Evolutionary conservation across 2,329 filamentous ascomycete species (phyloP), one percentile per base, ranked within the genome.

Genomic region (Colletotrichum incanum): DNA sequence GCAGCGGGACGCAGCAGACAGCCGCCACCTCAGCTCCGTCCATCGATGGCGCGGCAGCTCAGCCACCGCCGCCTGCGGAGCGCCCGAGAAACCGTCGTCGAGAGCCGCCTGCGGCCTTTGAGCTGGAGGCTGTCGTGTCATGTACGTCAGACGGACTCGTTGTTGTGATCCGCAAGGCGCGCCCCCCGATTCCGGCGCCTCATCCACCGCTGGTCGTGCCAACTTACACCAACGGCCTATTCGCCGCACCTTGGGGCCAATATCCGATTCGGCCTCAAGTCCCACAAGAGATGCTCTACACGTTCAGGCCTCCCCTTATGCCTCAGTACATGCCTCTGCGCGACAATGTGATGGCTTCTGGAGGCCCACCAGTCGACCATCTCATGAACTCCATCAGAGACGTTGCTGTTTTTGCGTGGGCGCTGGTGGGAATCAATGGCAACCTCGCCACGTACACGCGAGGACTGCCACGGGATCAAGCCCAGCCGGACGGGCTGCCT

Each of bases 81-180:
- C 47, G 77, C 77, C 47, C 72, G 75, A 76, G 72, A 45, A 64
- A 55, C 39, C 61, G 78, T 18, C 76, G 74, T 45, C 76, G 78
- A 18, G 78, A 79, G 37, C 76, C 76, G 0, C 78, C 84, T 8
- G 82, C 82, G 2, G 86, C 87, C 1, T 86, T 94, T 63, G 94
- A 97, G 82, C 84, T 97, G 5, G 94, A 97, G 82, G 94, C 94
- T 2, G 94, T 97, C n/a, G 92, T 97, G 6, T 97, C 94, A 0
- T 97, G 94, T 82, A 94, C 94, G 2, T 97, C 94, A 0, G 94
- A 97, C 79, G 94, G 94, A 0, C 85, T 97, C 0, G 94, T 97
- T 2, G 94, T 97, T 9, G 91, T 96, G 61, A 84, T 97, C 18
- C 90, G 94, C 67, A 90, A 89, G 74, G 94, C 94, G 31, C 89